A percentile compares a stretch with the other conserved stretches of the same genome.
Evolutionary conservation across 768 basidiomycete species (phyloP).

Genomic region (Leccinum arenicola): DNA sequence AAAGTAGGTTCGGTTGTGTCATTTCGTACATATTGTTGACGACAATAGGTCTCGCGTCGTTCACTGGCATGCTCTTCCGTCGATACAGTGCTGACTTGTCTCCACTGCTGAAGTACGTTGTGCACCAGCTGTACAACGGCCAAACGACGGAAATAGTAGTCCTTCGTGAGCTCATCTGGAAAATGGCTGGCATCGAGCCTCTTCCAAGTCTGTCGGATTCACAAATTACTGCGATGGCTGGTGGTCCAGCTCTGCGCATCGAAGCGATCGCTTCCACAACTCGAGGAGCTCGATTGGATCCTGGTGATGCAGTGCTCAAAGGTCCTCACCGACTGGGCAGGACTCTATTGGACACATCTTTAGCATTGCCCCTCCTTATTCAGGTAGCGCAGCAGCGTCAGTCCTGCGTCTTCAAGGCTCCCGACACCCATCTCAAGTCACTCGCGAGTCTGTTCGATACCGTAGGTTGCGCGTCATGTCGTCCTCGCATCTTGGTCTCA

Average conservation of each 20-base stretch:
- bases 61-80: slow-evolving; percentile 89
- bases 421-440: slow-evolving; percentile 79
- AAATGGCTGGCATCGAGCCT: slow-evolving; percentile 94
- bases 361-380: slow-evolving; percentile 87
- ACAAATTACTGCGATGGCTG: slow-evolving; percentile 88
- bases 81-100: slow-evolving; percentile 82
- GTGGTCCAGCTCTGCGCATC: slow-evolving; percentile 80
- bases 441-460: slow-evolving; percentile 86
- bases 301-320: slow-evolving; percentile 58
- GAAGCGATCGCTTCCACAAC: slow-evolving; percentile 83
- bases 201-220: slow-evolving; percentile 85
- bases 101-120: slow-evolving; percentile 84
- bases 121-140: slow-evolving; percentile 82
- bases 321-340: slow-evolving; percentile 68
- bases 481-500: slow-evolving; percentile 18
- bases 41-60: slow-evolving; percentile 78
- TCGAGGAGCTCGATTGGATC: slow-evolving; percentile 72
- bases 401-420: slow-evolving; percentile 72
- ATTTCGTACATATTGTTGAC: slow-evolving; percentile 18
- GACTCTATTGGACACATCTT: slow-evolving; percentile 59
- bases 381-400: slow-evolving; percentile 92
- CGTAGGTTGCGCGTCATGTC: slow-evolving; percentile 47
- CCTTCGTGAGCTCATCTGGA: slow-evolving; percentile 88
- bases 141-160: slow-evolving; percentile 88
- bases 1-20: slow-evolving; percentile 59